Evolutionary conservation across 2,329 filamentous ascomycete species (phyloP), one percentile per base, ranked within the genome.

Genomic region (Pseudopithomyces maydicus): DNA sequence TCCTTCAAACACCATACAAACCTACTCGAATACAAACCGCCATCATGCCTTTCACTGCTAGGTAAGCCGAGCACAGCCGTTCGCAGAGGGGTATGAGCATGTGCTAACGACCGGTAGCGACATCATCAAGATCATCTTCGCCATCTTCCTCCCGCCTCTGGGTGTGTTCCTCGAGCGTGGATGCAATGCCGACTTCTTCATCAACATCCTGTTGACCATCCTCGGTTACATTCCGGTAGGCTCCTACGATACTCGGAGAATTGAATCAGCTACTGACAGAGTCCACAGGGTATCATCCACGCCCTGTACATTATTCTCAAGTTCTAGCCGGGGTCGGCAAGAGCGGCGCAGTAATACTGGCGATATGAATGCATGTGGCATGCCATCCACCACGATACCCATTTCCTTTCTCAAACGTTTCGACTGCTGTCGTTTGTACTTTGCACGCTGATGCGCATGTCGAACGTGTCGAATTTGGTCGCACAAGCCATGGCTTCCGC

Each of bases 141-240:
- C 92, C 83, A 83, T 97, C 83, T 82, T 97, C 81, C 87, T 97
- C 65, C 92, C 92, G 55, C 92, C 92, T 75, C 81, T 97, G 54
- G 92, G 92, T 82, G 92, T 97, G 77, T 95, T 96, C 85, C 90
- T 97, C 68, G 92, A 97, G 88, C 88, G 90, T 69, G 92, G 92
- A 71, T 96, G 92, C 81, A 89, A 89, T 75, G 87, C 88, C 66
- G 91, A 96, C 76, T 83, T 97, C 73, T 83, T 94, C 79, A 96
- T 97, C 86, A 96, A 96, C 88, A 91, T 96, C 79, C 84, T 92
- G 73, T 82, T 96, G 80, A 96, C 91, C 69, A 66, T 73, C 54
- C 67, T 76, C 20, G 74, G 76, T 73, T 78, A 80, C 78, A 84
- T 93, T 71, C 90, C 89, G 64, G 90, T 74, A 63, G 36, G 69